Conservation (phyloP, 345 rosid genomes). For the Nephelium lappaceum region DNA sequence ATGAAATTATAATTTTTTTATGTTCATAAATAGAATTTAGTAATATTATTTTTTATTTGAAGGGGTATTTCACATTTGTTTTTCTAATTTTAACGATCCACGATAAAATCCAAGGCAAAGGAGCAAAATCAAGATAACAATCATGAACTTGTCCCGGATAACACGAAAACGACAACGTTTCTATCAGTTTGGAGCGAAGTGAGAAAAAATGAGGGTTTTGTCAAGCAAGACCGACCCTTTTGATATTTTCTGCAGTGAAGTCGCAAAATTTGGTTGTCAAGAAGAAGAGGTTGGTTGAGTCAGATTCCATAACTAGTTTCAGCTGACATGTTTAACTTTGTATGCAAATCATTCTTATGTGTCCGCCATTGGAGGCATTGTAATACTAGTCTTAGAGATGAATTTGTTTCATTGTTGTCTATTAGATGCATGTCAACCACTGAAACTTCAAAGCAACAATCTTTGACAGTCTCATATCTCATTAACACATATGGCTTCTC, state of each 20-base stretch:
- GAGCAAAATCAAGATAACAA: no score
- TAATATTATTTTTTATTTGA: no score
- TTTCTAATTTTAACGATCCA: no score
- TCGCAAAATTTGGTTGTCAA: background rate
- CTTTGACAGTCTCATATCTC: conserved; percentile 25
- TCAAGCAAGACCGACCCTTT: background rate
- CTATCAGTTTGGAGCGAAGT: no score
- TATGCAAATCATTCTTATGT: background rate
- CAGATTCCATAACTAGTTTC: background rate
- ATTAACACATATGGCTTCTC: conserved; percentile 25
- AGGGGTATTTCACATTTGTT: no score
- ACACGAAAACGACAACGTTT: no score
- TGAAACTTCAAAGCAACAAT: background rate
- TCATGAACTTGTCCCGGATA: no score
- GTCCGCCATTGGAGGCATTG: background rate
- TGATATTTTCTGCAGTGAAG: background rate
- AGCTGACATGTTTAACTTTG: background rate
- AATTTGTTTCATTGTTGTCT: background rate
- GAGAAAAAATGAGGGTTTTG: no score
- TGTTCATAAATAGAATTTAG: no score
- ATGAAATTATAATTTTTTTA: no score
- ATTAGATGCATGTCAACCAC: background rate
- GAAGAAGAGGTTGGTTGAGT: background rate
- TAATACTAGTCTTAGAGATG: background rate
- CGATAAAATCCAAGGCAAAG: no score